A percentile compares a stretch with the other conserved stretches of the same genome.
phyloP scores from a whole-genome alignment of 2,329 filamentous ascomycete species.

The Phaeosphaeriaceae sp. region DNA sequence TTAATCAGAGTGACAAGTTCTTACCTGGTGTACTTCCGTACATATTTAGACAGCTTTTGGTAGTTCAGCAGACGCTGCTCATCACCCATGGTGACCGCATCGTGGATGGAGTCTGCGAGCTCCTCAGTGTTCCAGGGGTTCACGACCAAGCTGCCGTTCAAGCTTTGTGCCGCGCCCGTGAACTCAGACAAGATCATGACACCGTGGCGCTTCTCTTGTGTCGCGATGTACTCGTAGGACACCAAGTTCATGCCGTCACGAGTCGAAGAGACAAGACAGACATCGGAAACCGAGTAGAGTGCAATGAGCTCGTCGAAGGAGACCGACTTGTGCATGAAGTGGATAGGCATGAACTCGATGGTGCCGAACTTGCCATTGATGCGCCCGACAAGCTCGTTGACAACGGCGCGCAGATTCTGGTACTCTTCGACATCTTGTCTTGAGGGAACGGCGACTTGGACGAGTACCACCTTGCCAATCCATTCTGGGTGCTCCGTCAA shows the following conservation, averaged over 20 bases:
- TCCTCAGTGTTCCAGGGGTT: slow-evolving; percentile 99
- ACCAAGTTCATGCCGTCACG: slow-evolving; percentile 99
- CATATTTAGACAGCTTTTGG: slow-evolving; percentile 90
- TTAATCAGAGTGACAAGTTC: not conserved
- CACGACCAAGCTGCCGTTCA: slow-evolving; percentile 92
- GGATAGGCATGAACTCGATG: slow-evolving; percentile 98
- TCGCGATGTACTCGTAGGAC: slow-evolving; percentile 97
- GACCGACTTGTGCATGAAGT: slow-evolving; percentile 97
- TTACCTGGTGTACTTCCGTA: slow-evolving; percentile 92
- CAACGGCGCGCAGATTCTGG: slow-evolving; percentile 91
- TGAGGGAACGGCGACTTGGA: slow-evolving; percentile 94
- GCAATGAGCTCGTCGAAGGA: slow-evolving; percentile 94
- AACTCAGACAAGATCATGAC: slow-evolving; percentile 97
- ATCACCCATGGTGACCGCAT: slow-evolving; percentile 94
- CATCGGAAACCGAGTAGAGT: slow-evolving; percentile 89
- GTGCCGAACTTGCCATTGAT: slow-evolving; percentile 98
- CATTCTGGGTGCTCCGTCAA: slow-evolving; percentile 96
- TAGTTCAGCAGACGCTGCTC: slow-evolving; percentile 88
- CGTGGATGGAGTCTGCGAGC: slow-evolving; percentile 88
- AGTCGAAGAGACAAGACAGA: slow-evolving; percentile 92
- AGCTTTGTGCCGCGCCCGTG: slow-evolving; percentile 89
- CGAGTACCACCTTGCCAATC: slow-evolving; percentile 95
- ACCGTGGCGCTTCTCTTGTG: slow-evolving; percentile 87
- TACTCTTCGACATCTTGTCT: slow-evolving; percentile 97
- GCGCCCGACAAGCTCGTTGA: slow-evolving; percentile 94